Evolutionary conservation across 352 stramenopile species (phyloP).

Genomic region (Phytopythium montanum): DNA sequence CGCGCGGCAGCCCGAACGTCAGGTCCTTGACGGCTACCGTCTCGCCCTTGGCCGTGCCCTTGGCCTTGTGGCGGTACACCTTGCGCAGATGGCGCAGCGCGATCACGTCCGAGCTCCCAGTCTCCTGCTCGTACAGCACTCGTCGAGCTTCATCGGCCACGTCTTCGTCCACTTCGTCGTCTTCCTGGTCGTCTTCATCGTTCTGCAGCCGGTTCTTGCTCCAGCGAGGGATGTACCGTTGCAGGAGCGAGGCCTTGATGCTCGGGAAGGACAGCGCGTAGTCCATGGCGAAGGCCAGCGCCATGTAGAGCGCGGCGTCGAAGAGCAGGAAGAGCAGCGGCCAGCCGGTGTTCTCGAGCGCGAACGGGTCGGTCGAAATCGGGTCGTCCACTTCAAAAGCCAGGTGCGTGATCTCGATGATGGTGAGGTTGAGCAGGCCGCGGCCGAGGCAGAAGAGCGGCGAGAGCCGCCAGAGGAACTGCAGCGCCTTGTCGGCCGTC

Average conservation of each 20-base stretch:
- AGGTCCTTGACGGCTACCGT: conserved; percentile 67
- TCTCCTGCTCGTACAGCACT: neutral
- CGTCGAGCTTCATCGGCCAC: conserved; percentile 7
- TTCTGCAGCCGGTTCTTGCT: neutral
- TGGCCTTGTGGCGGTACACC: conserved; percentile 21
- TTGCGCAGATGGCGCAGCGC: conserved; percentile 37
- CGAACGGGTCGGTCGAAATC: conserved; percentile 36
- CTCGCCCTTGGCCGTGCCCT: conserved; percentile 38
- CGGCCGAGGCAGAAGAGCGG: conserved; percentile 59
- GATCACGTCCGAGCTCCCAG: conserved; percentile 30
- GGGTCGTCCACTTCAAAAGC: conserved; percentile 29
- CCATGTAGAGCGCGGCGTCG: conserved; percentile 38
- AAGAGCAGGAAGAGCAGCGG: conserved; percentile 54
- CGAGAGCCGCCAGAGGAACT: conserved; percentile 74
- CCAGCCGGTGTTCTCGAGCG: conserved; percentile 50
- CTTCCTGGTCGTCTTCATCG: neutral
- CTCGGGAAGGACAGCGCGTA: conserved; percentile 52
- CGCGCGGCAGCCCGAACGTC: conserved; percentile 70
- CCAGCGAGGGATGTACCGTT: conserved; percentile 6
- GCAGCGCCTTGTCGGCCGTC: conserved; percentile 41
- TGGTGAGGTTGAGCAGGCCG: conserved; percentile 33
- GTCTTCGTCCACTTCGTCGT: conserved; percentile 1
- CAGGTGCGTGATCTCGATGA: conserved; percentile 30
- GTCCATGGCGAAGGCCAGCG: conserved; percentile 43
- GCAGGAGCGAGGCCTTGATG: conserved; percentile 21